Base-by-base conservation (phyloP, 768 basidiomycete species). In the Lactarius tabidus region DNA sequence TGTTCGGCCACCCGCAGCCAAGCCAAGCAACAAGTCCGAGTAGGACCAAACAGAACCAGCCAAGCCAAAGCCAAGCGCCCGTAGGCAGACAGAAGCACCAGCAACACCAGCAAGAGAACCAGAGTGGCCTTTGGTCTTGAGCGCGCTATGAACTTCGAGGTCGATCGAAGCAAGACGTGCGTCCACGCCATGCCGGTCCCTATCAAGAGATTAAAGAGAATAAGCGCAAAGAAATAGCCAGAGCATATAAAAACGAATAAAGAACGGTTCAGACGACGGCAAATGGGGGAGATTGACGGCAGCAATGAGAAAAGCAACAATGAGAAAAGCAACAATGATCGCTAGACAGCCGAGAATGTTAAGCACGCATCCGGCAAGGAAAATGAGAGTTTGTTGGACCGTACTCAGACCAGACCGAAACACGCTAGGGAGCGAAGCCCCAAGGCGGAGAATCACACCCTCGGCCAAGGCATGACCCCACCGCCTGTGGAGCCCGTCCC, bases 81-180 rank as follows among this genome's bases (percentile, higher is more conserved):
- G 23, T 51, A 39, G 59, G 36, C 59, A 65, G 55, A 60, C 23
- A 26, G 45, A 59, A 31, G 29, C 45, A 28, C 15, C n/a, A n/a
- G n/a, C n/a, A n/a, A n/a, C n/a, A n/a, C n/a, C n/a, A n/a, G n/a
- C n/a, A n/a, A n/a, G n/a, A n/a, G n/a, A n/a, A n/a, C n/a, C 6
- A 60, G 36, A 56, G 52, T 4, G 29, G 43, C 10, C 53, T 56
- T n/a, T 38, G 59, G 36, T 48, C 63, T 64, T 64, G 63, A 64
- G 63, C 57, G 63, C 63, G 62, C 62, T 39, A 51, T 58, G 36
- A 38, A n/a, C 39, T 43, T 59, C 51, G 31, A 23, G 20, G 39
- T 29, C 3, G 38, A 33, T 59, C 59, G 39, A 43, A 43, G 59
- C 59, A 51, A 38, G 64, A 60, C 59, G 45, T 60, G 64, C 64